These are phyloP conservation scores for Mycena vulgaris DNA, from an alignment of 768 basidiomycete species.

Conservation along the genomic window DNA sequence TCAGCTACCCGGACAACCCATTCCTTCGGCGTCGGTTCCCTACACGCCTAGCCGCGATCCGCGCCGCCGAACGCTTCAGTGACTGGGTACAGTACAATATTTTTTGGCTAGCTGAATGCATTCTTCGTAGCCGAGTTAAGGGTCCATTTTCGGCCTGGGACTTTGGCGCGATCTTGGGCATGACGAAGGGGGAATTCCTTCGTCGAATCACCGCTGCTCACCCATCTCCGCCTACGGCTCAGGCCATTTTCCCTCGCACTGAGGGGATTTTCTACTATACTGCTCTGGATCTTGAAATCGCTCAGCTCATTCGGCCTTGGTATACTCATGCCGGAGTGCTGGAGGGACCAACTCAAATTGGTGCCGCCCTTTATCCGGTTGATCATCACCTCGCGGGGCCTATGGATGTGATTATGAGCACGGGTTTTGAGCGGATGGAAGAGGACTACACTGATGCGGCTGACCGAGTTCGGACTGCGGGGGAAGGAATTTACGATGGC, in stretches of 20 bases:
- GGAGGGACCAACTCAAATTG: background rate
- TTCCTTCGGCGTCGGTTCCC: background rate
- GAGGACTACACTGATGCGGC: no score
- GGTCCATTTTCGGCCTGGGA: background rate
- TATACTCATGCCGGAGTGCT: background rate
- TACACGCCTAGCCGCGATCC: background rate
- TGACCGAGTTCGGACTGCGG: no score
- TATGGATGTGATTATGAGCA: background rate
- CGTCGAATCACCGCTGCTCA: background rate
- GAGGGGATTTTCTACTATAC: background rate
- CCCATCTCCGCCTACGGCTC: no score
- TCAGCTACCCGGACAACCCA: constrained; percentile 1
- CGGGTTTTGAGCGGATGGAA: background rate
- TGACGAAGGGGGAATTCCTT: background rate
- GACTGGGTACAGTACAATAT: background rate
- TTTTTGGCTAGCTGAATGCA: background rate
- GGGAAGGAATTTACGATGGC: no score
- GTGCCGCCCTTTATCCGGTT: background rate
- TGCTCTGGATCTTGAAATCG: background rate
- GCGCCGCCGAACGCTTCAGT: background rate
- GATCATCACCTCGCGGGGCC: background rate
- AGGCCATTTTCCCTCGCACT: background rate
- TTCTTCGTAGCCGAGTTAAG: background rate
- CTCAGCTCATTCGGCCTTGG: background rate
- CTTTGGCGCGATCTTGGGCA: background rate